Evolutionary conservation across 2,329 filamentous ascomycete genomes (phyloP).

Genomic region (Sporothrix sp.): DNA sequence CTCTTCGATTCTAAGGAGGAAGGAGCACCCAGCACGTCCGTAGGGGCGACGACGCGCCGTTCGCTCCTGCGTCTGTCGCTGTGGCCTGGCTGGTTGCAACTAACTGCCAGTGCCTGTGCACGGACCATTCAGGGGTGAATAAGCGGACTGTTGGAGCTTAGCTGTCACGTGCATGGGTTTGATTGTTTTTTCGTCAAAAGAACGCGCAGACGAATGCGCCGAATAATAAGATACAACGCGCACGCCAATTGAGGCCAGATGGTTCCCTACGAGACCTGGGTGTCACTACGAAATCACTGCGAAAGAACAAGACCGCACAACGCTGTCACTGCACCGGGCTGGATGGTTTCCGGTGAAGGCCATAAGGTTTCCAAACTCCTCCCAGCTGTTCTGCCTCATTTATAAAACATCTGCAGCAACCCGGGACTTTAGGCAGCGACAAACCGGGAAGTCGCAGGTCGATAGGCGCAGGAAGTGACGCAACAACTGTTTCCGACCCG

Average conservation of each 20-base stretch:
- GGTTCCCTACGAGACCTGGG: background rate
- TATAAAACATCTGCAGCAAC: slow-evolving; percentile 2
- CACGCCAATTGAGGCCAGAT: slow-evolving; percentile 6
- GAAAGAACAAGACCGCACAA: background rate
- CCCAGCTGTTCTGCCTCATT: background rate
- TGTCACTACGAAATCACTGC: background rate
- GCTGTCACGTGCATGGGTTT: slow-evolving; percentile 13
- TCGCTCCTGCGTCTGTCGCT: background rate
- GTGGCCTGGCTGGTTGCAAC: slow-evolving; percentile 9
- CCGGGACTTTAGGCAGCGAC: slow-evolving; percentile 8
- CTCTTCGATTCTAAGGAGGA: slow-evolving; percentile 13
- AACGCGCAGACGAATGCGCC: slow-evolving; percentile 6
- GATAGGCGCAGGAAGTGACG: slow-evolving; percentile 2
- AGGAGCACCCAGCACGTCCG: slow-evolving; percentile 3
- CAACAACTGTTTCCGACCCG: background rate
- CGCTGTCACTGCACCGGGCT: background rate
- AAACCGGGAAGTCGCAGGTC: background rate
- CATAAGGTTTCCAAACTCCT: no score
- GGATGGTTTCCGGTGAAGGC: no score
- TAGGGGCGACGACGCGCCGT: slow-evolving; percentile 7
- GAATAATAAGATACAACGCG: background rate
- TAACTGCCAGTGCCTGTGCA: slow-evolving; percentile 10
- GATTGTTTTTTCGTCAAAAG: slow-evolving; percentile 7
- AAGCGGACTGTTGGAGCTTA: slow-evolving; percentile 10
- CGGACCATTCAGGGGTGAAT: slow-evolving; percentile 17